Percentiles rank a stretch among this genome's conserved stretches.
phyloP scores from a whole-genome alignment of 2,329 filamentous ascomycete species.

The Trichoderma koningiopsis region DNA sequence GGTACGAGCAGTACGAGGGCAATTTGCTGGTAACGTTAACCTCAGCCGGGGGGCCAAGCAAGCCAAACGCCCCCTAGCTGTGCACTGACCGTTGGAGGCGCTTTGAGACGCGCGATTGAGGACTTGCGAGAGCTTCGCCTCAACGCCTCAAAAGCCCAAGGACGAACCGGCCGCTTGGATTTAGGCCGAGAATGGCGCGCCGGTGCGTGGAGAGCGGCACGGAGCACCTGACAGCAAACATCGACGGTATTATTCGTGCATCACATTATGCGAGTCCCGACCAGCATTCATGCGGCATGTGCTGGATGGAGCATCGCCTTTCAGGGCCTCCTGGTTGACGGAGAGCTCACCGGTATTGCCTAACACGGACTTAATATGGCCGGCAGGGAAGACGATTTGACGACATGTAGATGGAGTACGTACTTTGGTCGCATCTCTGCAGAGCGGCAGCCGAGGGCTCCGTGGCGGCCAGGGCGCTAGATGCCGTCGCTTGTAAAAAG shows the following conservation, averaged over 20 bases:
- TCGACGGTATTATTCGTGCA: not conserved
- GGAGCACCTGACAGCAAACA: not conserved
- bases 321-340: constrained; percentile 5
- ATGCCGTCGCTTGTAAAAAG: not conserved
- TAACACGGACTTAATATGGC: not conserved
- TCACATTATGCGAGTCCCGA: not conserved
- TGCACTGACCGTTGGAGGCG: constrained; percentile 1
- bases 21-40: constrained; percentile 13
- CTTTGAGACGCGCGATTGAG: not conserved
- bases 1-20: not conserved
- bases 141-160: constrained; percentile 8
- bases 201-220: not conserved
- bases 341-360: not conserved
- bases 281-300: not conserved
- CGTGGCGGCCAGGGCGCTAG: constrained; percentile 4
- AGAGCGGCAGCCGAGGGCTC: constrained; percentile 12
- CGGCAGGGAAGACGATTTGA: not conserved
- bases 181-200: constrained; percentile 5
- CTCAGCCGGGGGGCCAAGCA: not conserved
- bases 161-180: constrained; percentile 1
- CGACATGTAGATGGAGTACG: not conserved
- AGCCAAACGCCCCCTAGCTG: constrained; percentile 1
- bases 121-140: constrained; percentile 17
- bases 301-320: not conserved
- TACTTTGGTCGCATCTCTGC: not conserved